A percentile compares a stretch with the other conserved stretches of the same genome.
phyloP scores from a whole-genome alignment of 1,284 basidiomycete genomes.

The Rhodotorula sp. region DNA sequence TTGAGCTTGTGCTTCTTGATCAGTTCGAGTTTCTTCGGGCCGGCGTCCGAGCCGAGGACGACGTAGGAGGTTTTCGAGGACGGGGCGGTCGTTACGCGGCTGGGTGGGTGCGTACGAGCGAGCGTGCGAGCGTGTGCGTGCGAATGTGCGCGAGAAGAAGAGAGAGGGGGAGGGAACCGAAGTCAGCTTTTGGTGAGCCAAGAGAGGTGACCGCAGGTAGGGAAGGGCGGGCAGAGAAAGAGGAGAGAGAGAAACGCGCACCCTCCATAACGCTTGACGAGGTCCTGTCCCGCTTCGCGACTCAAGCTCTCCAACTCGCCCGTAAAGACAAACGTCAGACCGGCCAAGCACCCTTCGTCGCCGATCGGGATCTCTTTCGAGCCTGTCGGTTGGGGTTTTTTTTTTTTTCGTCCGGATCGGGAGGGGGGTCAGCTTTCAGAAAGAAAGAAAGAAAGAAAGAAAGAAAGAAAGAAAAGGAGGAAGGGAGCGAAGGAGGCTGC shows the following conservation, averaged over 20 bases:
- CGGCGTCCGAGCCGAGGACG: constrained; percentile 82
- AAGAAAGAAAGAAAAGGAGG: too few relatives aligned
- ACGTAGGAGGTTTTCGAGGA: constrained; percentile 90
- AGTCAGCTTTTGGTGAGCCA: too few relatives aligned
- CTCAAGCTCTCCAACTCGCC: constrained; percentile 85
- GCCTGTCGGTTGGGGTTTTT: constrained; percentile 53
- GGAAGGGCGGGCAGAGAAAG: too few relatives aligned
- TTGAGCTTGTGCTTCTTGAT: constrained; percentile 75
- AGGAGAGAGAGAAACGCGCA: constrained; percentile 50
- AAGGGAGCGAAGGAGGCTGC: neutral
- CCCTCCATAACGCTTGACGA: constrained; percentile 92
- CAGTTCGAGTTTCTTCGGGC: constrained; percentile 77
- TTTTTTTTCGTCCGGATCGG: too few relatives aligned
- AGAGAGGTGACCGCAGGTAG: too few relatives aligned
- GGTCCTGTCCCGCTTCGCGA: constrained; percentile 80
- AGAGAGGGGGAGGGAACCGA: neutral
- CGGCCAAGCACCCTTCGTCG: constrained; percentile 75
- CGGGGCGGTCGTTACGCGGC: constrained; percentile 80
- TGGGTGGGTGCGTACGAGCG: neutral
- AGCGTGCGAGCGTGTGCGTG: neutral
- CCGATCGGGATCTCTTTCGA: constrained; percentile 80
- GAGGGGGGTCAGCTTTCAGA: too few relatives aligned
- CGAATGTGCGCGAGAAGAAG: neutral
- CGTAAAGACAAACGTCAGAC: constrained; percentile 91
- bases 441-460: too few relatives aligned